phyloP scores from a whole-genome alignment of 169 alveolate genomes.

The Prorocentrum cordatum region DNA sequence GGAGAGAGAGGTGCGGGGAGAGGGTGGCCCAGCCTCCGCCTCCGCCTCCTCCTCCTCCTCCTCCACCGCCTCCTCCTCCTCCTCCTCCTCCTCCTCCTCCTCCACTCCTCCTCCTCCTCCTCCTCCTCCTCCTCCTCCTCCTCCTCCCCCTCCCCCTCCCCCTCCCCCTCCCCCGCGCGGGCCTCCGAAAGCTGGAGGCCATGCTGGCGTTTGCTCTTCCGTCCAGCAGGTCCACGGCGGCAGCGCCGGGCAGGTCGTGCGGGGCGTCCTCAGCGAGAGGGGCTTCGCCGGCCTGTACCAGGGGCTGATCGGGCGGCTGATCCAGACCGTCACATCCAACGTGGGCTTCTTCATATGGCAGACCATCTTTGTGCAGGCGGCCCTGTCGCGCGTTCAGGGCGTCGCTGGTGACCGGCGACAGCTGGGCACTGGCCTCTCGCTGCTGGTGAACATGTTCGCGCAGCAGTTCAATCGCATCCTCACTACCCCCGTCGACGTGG shows the following conservation, averaged over 20 bases:
- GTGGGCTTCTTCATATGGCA: slow-evolving; percentile 69
- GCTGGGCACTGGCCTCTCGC: slow-evolving; percentile 40
- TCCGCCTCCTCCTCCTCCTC: too few relatives aligned
- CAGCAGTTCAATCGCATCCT: slow-evolving; percentile 66
- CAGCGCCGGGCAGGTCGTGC: neutral
- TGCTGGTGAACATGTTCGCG: slow-evolving; percentile 67
- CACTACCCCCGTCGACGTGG: slow-evolving; percentile 59
- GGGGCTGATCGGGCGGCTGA: slow-evolving; percentile 60
- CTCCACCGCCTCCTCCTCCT: too few relatives aligned
- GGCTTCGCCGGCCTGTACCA: slow-evolving; percentile 54
- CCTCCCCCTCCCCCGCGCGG: too few relatives aligned
- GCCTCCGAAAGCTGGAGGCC: too few relatives aligned
- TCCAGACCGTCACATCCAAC: slow-evolving; percentile 63
- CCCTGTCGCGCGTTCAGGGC: neutral
- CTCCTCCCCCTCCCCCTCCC: too few relatives aligned
- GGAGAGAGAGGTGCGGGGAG: too few relatives aligned
- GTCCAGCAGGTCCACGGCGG: slow-evolving; percentile 68
- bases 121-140: too few relatives aligned
- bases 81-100: too few relatives aligned
- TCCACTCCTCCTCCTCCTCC: too few relatives aligned
- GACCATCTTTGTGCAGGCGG: slow-evolving; percentile 38
- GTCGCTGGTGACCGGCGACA: neutral
- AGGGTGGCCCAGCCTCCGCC: too few relatives aligned
- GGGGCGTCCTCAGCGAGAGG: slow-evolving; percentile 19
- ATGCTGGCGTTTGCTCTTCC: too few relatives aligned